A percentile compares a stretch with the other conserved stretches of the same genome.
Evolutionary conservation across 495 filamentous ascomycete genomes (phyloP).

Genomic region (Acidomyces sp.): DNA sequence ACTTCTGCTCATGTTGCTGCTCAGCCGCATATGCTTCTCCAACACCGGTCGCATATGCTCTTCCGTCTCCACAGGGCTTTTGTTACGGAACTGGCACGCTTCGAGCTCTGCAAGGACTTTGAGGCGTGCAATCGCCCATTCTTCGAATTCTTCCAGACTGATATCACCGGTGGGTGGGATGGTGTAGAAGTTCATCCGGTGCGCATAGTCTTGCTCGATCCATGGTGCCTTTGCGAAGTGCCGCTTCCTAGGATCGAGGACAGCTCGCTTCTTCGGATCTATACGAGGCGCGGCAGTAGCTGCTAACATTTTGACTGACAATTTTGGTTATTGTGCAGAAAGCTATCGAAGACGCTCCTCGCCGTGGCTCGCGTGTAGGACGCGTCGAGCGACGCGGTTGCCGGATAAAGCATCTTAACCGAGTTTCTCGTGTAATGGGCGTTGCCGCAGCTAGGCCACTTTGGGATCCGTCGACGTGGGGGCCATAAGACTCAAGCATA

Average conservation of each 20-base stretch:
- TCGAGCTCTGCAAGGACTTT: slow-evolving; percentile 91
- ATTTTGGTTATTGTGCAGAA: neutral
- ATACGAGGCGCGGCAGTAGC: slow-evolving; percentile 37
- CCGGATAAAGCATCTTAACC: no score
- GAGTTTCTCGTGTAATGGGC: no score
- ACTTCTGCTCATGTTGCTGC: slow-evolving; percentile 55
- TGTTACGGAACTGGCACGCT: slow-evolving; percentile 90
- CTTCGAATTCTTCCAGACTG: slow-evolving; percentile 93
- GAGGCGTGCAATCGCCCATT: slow-evolving; percentile 95
- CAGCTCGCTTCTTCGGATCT: slow-evolving; percentile 64
- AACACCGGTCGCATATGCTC: slow-evolving; percentile 67
- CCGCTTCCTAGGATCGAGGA: slow-evolving; percentile 65
- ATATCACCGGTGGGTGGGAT: slow-evolving; percentile 84
- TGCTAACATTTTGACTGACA: slow-evolving; percentile 6
- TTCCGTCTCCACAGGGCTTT: slow-evolving; percentile 60
- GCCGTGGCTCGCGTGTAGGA: no score
- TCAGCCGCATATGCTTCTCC: slow-evolving; percentile 74
- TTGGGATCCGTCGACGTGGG: no score
- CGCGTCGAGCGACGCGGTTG: no score
- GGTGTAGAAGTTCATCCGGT: slow-evolving; percentile 86
- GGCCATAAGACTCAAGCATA: no score
- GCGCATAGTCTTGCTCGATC: slow-evolving; percentile 61
- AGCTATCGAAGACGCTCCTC: no score
- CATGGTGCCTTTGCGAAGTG: slow-evolving; percentile 67
- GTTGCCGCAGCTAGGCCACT: no score